Evolutionary conservation across 352 stramenopile genomes (phyloP).

Genomic region (Thalassiosira delicatula): DNA sequence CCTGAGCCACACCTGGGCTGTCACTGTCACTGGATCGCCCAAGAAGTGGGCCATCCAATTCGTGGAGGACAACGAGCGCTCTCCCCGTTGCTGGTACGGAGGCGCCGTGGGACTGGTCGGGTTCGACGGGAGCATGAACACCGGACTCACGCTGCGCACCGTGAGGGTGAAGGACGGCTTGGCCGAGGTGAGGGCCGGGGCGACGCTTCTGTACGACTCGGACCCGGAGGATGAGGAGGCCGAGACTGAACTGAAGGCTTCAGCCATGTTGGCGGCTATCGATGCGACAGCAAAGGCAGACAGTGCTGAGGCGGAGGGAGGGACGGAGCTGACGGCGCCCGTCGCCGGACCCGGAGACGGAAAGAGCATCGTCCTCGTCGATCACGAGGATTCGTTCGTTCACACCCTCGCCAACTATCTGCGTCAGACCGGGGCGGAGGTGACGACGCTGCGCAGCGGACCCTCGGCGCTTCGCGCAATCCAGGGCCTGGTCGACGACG

Average conservation of each 20-base stretch:
- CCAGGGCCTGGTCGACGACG: slow-evolving; percentile 73
- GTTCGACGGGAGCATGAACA: slow-evolving; percentile 89
- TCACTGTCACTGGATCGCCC: slow-evolving; percentile 89
- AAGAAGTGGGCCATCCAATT: slow-evolving; percentile 92
- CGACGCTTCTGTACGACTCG: slow-evolving; percentile 88
- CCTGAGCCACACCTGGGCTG: slow-evolving; percentile 89
- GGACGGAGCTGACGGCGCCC: too few relatives aligned
- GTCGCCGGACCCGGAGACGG: slow-evolving; percentile 67
- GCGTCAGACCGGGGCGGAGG: slow-evolving; percentile 86
- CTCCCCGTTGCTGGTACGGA: slow-evolving; percentile 86
- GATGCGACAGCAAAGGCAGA: slow-evolving; percentile 29
- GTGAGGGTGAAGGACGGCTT: slow-evolving; percentile 87
- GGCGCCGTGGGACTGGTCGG: slow-evolving; percentile 88
- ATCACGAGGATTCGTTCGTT: slow-evolving; percentile 91
- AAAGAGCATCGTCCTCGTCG: slow-evolving; percentile 87
- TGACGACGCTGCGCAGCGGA: slow-evolving; percentile 87
- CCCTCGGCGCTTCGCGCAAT: slow-evolving; percentile 77
- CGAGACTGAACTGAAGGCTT: slow-evolving; percentile 90
- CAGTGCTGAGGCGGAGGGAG: slow-evolving; percentile 20
- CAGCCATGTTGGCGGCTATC: slow-evolving; percentile 88
- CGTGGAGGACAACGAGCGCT: slow-evolving; percentile 86
- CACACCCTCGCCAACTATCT: slow-evolving; percentile 90
- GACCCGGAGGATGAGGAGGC: slow-evolving; percentile 85
- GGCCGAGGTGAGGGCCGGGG: slow-evolving; percentile 86
- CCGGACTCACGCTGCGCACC: slow-evolving; percentile 87